Base-by-base conservation (phyloP, 2,329 filamentous ascomycete genomes). In the Penicillium paneum region DNA sequence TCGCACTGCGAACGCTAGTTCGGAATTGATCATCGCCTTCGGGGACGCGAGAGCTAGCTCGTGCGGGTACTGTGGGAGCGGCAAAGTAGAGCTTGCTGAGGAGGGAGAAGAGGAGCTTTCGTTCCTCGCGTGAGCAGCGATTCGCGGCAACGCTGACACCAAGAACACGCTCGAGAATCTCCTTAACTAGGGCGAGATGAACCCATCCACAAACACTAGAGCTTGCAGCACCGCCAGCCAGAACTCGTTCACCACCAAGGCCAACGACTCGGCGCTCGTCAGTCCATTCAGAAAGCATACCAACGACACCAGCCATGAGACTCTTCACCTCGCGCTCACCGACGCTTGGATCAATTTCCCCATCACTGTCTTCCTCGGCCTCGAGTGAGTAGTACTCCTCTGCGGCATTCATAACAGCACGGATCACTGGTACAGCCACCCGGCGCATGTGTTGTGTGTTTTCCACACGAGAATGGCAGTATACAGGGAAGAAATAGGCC, bases 401-500 rank as follows among this genome's bases (percentile, higher is more conserved):
- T 2, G 79, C 78, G 29, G 80, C 74, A 36, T 79, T 74, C 50
- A 81, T 67, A 0, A 96, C 81, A 12, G 87, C 84, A 59, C 91
- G 87, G 10, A 97, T 77, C 0, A 91, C 85, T 26, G 88, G 83
- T 2, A 93, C 82, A 0, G 88, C 83, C 19, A 97, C 83, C 17
- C 79, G 76, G 7, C 85, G 84, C 88, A 97, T 91, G 32, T 91
- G 81, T 28, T 88, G 83, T 59, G 94, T 91, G 66, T 97, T 96
- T 59, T 90, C 88, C 4, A 86, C 73, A 3, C 90, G 83, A 8
- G 89, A 92, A 73, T 93, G 96, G 72, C 90, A 94, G 76, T 95
- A 97, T 0, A 97, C 92, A 0, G 93, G 93, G 34, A 97, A 78
- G 80, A 97, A 97, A 73, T 97, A 97, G 61, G 90, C 91, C 50